Conservation (phyloP, 164 flowering plant species). For the Taxillus chinensis region DNA sequence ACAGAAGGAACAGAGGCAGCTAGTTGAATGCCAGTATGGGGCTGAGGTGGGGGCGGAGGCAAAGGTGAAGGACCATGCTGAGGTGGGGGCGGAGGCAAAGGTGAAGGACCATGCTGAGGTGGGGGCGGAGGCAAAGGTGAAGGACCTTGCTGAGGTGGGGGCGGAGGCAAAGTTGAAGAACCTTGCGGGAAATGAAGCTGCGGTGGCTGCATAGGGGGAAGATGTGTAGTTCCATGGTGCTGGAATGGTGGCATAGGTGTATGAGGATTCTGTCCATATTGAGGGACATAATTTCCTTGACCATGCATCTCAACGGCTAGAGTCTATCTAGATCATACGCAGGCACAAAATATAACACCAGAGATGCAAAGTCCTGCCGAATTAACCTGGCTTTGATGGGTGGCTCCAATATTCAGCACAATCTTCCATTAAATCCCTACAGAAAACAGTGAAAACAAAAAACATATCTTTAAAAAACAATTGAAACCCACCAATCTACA, state of each 20-base stretch:
- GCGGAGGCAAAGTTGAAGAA: slow-evolving; percentile 14
- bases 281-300: slow-evolving; percentile 40
- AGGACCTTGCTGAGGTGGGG: slow-evolving; percentile 20
- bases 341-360: too few relatives aligned
- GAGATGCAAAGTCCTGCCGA: too few relatives aligned
- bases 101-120: slow-evolving; percentile 20
- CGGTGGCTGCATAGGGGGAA: slow-evolving; percentile 3
- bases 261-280: slow-evolving; percentile 25
- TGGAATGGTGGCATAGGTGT: slow-evolving; percentile 17
- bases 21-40: too few relatives aligned
- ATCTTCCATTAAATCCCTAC: too few relatives aligned
- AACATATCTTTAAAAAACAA: too few relatives aligned
- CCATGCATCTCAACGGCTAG: slow-evolving; percentile 26
- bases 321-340: not conserved
- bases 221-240: slow-evolving; percentile 11
- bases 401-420: too few relatives aligned
- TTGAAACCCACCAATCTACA: too few relatives aligned
- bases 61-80: slow-evolving; percentile 7
- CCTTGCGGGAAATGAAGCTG: slow-evolving; percentile 13
- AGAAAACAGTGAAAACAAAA: too few relatives aligned
- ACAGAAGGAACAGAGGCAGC: not conserved
- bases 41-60: slow-evolving; percentile 12
- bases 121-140: slow-evolving; percentile 15
- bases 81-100: slow-evolving; percentile 9
- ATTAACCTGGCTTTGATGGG: too few relatives aligned